Evolutionary conservation across 768 basidiomycete genomes (phyloP), one percentile per base, ranked within the genome.

Genomic region (Termitomyces sp.): DNA sequence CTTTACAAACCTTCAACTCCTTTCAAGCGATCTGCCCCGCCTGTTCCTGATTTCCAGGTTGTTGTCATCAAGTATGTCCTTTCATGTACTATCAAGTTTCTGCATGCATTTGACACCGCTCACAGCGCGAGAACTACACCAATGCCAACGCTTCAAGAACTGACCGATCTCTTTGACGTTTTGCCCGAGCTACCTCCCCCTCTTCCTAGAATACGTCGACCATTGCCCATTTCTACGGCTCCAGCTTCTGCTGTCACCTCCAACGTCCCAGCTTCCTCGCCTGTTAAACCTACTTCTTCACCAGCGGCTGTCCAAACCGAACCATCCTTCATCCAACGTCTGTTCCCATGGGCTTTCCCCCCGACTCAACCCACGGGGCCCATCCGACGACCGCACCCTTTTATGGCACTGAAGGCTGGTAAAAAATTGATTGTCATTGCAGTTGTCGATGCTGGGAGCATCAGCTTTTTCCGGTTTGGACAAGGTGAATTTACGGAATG

Each of bases 1-100:
- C 75, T 93, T 4, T 96, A 95, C 74, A 97, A 96, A 65, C 96
- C 96, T 2, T 84, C 83, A 7, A 91, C 92, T 0, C 77, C 88
- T 8, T 96, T 85, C 73, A 87, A 82, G 66, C 92, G 87, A 72
- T 87, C 83, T 0, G 71, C 80, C 1, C 90, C 88, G 5, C 84
- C 87, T 6, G 75, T 78, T 1, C 93, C 95, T 2, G 93, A 97
- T 68, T 98, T 93, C 69, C 79, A 85, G 49, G 71, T 97, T 19
- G 90, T 90, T 1, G 88, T 95, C 2, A 77, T 98, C 54, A 83
- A 95, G 94, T 96, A 56, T 19, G 30, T 19, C 46, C 57, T 44
- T 9, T 21, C 22, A 42, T 48, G 5, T 50, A 47, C 6, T n/a
- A 9, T 43, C 24, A 24, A n/a, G 17, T 38, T 11, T 2, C n/a